Percentiles rank a stretch among this genome's conserved stretches.
These are phyloP conservation scores for Cruciata laevipes DNA, from an alignment of 257 asterid species.

Conservation along the genomic window DNA sequence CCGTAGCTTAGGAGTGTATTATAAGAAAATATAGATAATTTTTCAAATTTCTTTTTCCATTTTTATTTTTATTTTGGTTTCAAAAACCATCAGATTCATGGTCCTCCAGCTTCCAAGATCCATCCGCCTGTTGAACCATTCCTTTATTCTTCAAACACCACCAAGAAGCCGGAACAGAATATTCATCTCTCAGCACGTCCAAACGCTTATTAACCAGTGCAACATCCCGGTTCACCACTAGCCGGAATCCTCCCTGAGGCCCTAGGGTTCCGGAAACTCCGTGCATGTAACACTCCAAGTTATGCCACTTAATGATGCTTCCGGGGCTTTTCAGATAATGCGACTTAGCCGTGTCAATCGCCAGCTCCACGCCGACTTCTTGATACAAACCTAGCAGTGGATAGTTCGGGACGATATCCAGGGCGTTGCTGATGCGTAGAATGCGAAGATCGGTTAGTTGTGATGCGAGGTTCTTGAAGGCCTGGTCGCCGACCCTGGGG, in stretches of 20 bases:
- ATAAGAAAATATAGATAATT: too few relatives aligned
- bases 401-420: slow-evolving; percentile 51
- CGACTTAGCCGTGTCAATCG: slow-evolving; percentile 49
- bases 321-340: slow-evolving; percentile 48
- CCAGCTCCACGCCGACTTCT: slow-evolving; percentile 62
- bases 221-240: slow-evolving; percentile 46
- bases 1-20: too few relatives aligned
- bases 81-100: slow-evolving; percentile 25
- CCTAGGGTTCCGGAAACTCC: slow-evolving; percentile 79
- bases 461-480: slow-evolving; percentile 18
- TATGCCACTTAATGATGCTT: slow-evolving; percentile 39
- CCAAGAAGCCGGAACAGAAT: slow-evolving; percentile 58
- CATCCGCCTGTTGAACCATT: slow-evolving; percentile 74
- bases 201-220: slow-evolving; percentile 48
- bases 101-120: slow-evolving; percentile 64
- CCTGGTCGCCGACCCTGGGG: slow-evolving; percentile 62
- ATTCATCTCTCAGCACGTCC: slow-evolving; percentile 47
- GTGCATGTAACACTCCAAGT: slow-evolving; percentile 60
- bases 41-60: too few relatives aligned
- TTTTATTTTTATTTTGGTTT: too few relatives aligned
- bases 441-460: slow-evolving; percentile 26
- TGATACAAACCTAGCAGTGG: slow-evolving; percentile 35
- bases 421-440: slow-evolving; percentile 40
- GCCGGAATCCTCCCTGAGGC: slow-evolving; percentile 37
- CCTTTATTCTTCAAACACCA: slow-evolving; percentile 59